Evolutionary conservation across 495 filamentous ascomycete genomes (phyloP).

Genomic region (Penicillium taxi): DNA sequence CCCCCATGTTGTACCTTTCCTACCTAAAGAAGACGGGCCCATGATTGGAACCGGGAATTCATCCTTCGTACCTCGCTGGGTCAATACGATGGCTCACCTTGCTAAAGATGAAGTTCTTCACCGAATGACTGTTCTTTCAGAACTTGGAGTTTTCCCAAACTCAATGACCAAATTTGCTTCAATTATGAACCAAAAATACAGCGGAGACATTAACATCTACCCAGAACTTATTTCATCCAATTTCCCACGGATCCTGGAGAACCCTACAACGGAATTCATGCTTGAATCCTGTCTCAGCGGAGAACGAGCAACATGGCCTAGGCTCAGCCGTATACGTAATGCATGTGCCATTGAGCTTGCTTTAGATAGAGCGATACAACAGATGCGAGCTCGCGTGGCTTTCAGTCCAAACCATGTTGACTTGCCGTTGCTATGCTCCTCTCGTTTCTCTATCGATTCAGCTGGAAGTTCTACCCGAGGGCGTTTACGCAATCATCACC

Average conservation of each 20-base stretch:
- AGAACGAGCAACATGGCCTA: slow-evolving; percentile 86
- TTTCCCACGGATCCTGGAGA: slow-evolving; percentile 69
- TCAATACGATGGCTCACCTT: slow-evolving; percentile 60
- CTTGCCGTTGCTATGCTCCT: slow-evolving; percentile 25
- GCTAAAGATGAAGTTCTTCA: slow-evolving; percentile 77
- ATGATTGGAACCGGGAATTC: slow-evolving; percentile 29
- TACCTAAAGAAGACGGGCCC: slow-evolving; percentile 60
- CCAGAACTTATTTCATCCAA: slow-evolving; percentile 68
- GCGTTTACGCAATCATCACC: slow-evolving; percentile 16
- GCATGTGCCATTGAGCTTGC: slow-evolving; percentile 81
- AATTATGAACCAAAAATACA: slow-evolving; percentile 82
- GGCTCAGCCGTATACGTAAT: slow-evolving; percentile 71
- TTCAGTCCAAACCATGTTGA: slow-evolving; percentile 70
- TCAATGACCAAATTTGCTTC: slow-evolving; percentile 69
- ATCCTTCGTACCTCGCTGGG: slow-evolving; percentile 46
- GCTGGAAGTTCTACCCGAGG: slow-evolving; percentile 19
- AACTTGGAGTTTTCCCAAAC: slow-evolving; percentile 77
- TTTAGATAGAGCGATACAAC: slow-evolving; percentile 73
- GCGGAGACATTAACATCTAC: slow-evolving; percentile 92
- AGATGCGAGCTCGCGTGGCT: slow-evolving; percentile 64
- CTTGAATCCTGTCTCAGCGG: slow-evolving; percentile 62
- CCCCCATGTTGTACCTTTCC: slow-evolving; percentile 85
- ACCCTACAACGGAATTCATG: slow-evolving; percentile 91
- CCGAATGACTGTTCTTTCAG: slow-evolving; percentile 70
- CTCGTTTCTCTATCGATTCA: slow-evolving; percentile 13